Conservation (phyloP, 495 filamentous ascomycete species). For the Daldinia vernicosa region DNA sequence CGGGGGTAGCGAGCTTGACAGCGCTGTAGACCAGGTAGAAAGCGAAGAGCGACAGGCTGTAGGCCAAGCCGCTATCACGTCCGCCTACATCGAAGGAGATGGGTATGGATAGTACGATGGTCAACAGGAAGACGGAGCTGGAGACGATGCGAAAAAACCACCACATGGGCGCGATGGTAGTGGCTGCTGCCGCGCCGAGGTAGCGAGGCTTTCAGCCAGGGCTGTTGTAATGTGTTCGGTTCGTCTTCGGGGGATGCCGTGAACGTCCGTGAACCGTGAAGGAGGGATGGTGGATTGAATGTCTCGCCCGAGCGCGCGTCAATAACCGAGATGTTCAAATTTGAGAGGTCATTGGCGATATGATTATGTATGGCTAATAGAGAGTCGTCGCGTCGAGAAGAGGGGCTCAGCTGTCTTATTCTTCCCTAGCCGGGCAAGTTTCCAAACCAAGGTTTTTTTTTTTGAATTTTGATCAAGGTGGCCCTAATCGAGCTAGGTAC, state of each 20-base stretch:
- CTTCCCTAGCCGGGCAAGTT: slow-evolving; percentile 2
- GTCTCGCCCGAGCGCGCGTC: slow-evolving; percentile 25
- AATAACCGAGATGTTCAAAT: slow-evolving; percentile 22
- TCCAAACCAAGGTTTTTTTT: slow-evolving; percentile 20
- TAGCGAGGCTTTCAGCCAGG: slow-evolving; percentile 48
- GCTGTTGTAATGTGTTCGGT: slow-evolving; percentile 22
- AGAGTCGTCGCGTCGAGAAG: slow-evolving; percentile 37
- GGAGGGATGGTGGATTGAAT: not conserved
- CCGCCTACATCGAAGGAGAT: slow-evolving; percentile 98
- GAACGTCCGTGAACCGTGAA: not conserved
- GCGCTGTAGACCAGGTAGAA: slow-evolving; percentile 92
- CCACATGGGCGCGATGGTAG: slow-evolving; percentile 61
- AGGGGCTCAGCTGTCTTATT: slow-evolving; percentile 24
- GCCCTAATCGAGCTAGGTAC: slow-evolving; percentile 32
- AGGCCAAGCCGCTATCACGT: slow-evolving; percentile 89
- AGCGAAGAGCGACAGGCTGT: slow-evolving; percentile 81
- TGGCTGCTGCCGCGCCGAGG: slow-evolving; percentile 49
- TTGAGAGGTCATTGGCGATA: slow-evolving; percentile 15
- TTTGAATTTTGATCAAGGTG: slow-evolving; percentile 36
- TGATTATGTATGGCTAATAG: slow-evolving; percentile 3
- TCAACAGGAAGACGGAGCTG: slow-evolving; percentile 81
- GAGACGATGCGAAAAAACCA: slow-evolving; percentile 78
- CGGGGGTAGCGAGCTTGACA: slow-evolving; percentile 82
- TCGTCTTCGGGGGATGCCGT: slow-evolving; percentile 22
- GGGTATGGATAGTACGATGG: slow-evolving; percentile 91